Evolutionary conservation across 805 yeast genomes (phyloP).

Genomic region (Wickerhamiella azyma): DNA sequence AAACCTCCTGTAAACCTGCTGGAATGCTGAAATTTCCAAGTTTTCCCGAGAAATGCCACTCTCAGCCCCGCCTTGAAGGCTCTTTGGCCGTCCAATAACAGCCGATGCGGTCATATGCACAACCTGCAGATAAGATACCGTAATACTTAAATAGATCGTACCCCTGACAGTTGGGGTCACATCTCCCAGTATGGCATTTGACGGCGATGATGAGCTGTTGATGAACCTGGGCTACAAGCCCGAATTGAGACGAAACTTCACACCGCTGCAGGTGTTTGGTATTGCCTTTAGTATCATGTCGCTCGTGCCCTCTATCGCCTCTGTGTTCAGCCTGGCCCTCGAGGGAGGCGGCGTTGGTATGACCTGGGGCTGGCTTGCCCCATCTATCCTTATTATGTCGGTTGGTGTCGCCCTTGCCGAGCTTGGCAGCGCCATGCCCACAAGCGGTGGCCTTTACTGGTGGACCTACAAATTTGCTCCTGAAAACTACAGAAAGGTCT

Average conservation of each 20-base stretch:
- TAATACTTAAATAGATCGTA: background rate
- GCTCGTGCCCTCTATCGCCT: constrained; percentile 42
- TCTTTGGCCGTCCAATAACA: too few species aligned
- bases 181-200: background rate
- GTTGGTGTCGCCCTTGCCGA: constrained; percentile 53
- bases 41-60: too few species aligned
- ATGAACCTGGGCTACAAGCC: constrained; percentile 55
- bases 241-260: constrained; percentile 47
- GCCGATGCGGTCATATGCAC: background rate
- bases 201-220: constrained; percentile 22
- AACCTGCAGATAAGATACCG: background rate
- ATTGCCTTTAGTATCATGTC: constrained; percentile 66
- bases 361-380: constrained; percentile 62
- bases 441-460: constrained; percentile 62
- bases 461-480: constrained; percentile 62
- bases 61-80: too few species aligned
- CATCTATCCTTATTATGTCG: constrained; percentile 40
- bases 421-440: constrained; percentile 55
- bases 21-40: too few species aligned
- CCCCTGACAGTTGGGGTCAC: background rate
- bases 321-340: constrained; percentile 39
- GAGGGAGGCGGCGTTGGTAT: constrained; percentile 52
- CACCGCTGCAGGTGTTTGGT: constrained; percentile 53
- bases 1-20: background rate
- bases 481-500: constrained; percentile 34